phyloP scores from a whole-genome alignment of 192 early-diverging fungal genomes.

The Phycomyces nitens region DNA sequence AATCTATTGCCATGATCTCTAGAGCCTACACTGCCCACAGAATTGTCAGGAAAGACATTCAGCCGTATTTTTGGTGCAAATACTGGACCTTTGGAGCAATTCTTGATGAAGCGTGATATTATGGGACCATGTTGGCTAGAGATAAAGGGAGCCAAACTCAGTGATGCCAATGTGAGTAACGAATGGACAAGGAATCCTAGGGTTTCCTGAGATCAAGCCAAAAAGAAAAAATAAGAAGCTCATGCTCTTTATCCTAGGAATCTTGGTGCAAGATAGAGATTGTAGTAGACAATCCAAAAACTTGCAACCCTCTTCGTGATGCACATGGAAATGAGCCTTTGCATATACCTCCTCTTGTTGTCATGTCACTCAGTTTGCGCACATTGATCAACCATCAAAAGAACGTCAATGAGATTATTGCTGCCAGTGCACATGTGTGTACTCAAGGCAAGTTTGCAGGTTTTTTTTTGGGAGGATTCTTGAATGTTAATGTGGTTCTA shows the following conservation, averaged over 20 bases:
- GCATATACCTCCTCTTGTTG: conserved; percentile 70
- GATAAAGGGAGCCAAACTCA: conserved; percentile 56
- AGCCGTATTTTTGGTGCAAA: conserved; percentile 84
- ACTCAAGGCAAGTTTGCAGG: conserved; percentile 41
- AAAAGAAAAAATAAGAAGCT: too few species aligned
- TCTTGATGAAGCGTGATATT: conserved; percentile 89
- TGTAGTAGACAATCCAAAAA: conserved; percentile 67
- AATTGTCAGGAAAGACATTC: conserved; percentile 70
- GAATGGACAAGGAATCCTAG: too few species aligned
- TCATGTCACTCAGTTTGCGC: conserved; percentile 83
- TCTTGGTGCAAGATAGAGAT: conserved; percentile 91
- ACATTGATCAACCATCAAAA: conserved; percentile 80
- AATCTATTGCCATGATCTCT: too few species aligned
- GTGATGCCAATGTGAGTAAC: conserved; percentile 41
- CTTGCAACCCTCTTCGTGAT: conserved; percentile 56
- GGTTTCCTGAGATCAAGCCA: too few species aligned
- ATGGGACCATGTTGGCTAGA: conserved; percentile 97
- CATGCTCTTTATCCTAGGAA: conserved; percentile 24
- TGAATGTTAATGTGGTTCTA: too few species aligned
- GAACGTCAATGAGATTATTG: conserved; percentile 87
- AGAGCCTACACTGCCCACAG: conserved; percentile 56
- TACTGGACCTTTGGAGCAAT: conserved; percentile 85
- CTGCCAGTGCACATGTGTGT: conserved; percentile 72
- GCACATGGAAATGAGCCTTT: conserved; percentile 36
- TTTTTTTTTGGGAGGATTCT: too few species aligned